Evolutionary conservation across 2,329 filamentous ascomycete genomes (phyloP), one percentile per base, ranked within the genome.

Genomic region (Trichophyton simii): DNA sequence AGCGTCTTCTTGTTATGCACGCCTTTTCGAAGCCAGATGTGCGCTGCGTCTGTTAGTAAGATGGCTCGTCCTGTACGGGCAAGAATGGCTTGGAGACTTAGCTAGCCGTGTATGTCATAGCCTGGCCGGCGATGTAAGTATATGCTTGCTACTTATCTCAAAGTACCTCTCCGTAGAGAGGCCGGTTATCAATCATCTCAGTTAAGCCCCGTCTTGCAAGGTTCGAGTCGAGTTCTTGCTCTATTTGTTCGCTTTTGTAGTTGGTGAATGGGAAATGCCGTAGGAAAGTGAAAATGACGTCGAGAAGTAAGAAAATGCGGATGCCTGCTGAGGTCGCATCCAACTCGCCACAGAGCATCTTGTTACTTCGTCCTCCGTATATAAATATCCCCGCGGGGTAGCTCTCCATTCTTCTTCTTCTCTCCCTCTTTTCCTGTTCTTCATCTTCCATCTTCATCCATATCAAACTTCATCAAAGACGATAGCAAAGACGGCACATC

Each of bases 281-380:
- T 36, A 11, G 46, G 42, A 15, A 13, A n/a, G 7, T 50, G 15
- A 22, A 28, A 9, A 54, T 54, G 50, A 54, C 50, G 50, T 54
- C n/a, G 50, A 20, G 18, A 48, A 18, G 15, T 44, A 22, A 34
- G 20, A 9, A 22, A 54, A 54, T 54, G 22, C 28, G 34, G 50
- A 54, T 54, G 50, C 50, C 50, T 54, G 50, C 50, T 54, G 50
- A 54, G 50, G 50, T 54, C 50, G 50, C 50, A 54, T 54, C 50
- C 50, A 54, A 54, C 50, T 54, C 22, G 50, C 50, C 50, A 54
- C 50, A 31, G 50, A 13, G 20, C 22, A 22, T 9, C 34, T 31
- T 38, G 34, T 9, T 38, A 38, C 34, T 11, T 38, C 34, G 11
- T 38, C 9, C 11, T 38, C 34, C 22, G 28, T 44, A 25, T 54